A percentile compares a stretch with the other conserved stretches of the same genome.
Evolutionary conservation across 768 basidiomycete species (phyloP).

Genomic region (Tulasnella sp.): DNA sequence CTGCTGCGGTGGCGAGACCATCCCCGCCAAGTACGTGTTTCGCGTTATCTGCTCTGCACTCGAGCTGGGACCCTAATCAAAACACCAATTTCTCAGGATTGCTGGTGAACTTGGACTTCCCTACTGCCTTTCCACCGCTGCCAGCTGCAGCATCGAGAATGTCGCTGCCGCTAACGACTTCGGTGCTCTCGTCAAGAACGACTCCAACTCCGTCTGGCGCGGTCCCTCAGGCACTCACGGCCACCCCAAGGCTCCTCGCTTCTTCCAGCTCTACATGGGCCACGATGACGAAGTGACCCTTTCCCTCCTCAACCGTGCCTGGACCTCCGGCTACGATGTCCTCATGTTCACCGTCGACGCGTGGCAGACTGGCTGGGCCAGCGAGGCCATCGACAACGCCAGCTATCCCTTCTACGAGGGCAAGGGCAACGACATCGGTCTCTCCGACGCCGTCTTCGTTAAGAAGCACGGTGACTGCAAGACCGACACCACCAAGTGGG

Average conservation of each 20-base stretch:
- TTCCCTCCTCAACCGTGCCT: constrained; percentile 5
- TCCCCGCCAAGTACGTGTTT: constrained; percentile 24
- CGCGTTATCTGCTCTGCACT: constrained; percentile 23
- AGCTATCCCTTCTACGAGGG: constrained; percentile 21
- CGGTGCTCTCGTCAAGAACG: constrained; percentile 15
- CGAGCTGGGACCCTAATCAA: not conserved
- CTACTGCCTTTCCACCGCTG: constrained; percentile 68
- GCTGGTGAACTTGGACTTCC: constrained; percentile 56
- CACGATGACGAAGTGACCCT: not conserved
- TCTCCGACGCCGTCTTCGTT: constrained; percentile 27
- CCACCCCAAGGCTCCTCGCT: constrained; percentile 45
- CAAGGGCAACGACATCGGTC: constrained; percentile 25
- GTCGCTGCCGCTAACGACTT: constrained; percentile 56
- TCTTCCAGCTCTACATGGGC: constrained; percentile 64
- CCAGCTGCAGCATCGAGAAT: constrained; percentile 62
- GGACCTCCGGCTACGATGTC: constrained; percentile 1
- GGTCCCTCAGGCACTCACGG: not conserved
- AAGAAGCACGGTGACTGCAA: constrained; percentile 18
- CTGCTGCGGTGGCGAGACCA: constrained; percentile 24
- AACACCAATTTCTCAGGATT: constrained; percentile 47
- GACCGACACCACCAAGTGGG: constrained; percentile 4
- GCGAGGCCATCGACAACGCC: constrained; percentile 48
- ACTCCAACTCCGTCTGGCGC: not conserved
- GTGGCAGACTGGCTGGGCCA: constrained; percentile 1
- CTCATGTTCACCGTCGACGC: constrained; percentile 7